Base-by-base conservation (phyloP, 176 grass and related monocot species). In the Oryza coarctata region DNA sequence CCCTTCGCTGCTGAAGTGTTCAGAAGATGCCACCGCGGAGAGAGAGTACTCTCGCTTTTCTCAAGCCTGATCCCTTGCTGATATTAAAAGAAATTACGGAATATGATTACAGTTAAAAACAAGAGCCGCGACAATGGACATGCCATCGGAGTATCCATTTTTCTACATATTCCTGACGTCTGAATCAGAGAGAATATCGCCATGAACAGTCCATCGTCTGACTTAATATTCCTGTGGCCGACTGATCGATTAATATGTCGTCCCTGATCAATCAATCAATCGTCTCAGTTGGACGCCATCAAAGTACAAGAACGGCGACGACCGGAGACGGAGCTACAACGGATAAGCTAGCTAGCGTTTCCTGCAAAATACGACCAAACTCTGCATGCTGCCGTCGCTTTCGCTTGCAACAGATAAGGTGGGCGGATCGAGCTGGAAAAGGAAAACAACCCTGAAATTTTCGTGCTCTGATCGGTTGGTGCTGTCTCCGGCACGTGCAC, bases 301-400 rank as follows among this genome's bases (percentile, higher is more conserved):
- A 71, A 63, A 20, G 39, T 12, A 49, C 7, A 35, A 30, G 50
- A 65, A 52, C 22, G 26, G 26, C 73, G 27, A 55, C 23, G 81
- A 38, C 58, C 26, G 13, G 49, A 2, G 18, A 29, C 2, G 23
- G 36, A 6, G 41, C 31, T 25, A 41, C 22, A 25, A 60, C 25
- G 10, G 25, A 76, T 63, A 6, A 64, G 55, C 22, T 60, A 60
- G 55, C 55, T 60, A 60, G 12, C 58, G 20, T 20, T 26, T 50
- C 27, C 39, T 12, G 70, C 70, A 64, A 81, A 58, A 9, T 71
- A 18, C 49, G 79, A 70, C 79, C 80, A 57, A 64, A 45, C 69
- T 14, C 82, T 44, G 12, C 79, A n/a, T 72, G 34, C 25, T 44
- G 7, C 50, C 52, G 52, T 63, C 27, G 10, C 18, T 32, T 23